These are phyloP conservation scores for Micractinium conductrix DNA, from an alignment of 139 green algal species.

Conservation along the genomic window DNA sequence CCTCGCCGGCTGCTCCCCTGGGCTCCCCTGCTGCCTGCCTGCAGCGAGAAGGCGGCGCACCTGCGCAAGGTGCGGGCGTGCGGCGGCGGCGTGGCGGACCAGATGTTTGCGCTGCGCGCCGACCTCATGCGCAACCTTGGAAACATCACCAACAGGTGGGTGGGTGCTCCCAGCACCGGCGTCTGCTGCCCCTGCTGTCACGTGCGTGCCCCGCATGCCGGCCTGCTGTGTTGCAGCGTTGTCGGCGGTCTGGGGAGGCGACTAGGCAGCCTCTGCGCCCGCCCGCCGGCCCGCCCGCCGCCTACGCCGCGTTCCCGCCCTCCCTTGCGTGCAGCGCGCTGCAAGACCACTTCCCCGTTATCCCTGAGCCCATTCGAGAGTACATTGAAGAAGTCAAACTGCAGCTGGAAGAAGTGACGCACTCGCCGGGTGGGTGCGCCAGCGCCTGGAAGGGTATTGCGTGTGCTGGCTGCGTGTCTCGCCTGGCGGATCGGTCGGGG, in stretches of 20 bases:
- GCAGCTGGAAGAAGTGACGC: conserved; percentile 66
- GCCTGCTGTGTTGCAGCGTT: too few species aligned
- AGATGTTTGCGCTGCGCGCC: conserved; percentile 89
- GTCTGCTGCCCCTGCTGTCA: too few species aligned
- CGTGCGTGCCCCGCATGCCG: too few species aligned
- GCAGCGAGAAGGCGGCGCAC: conserved; percentile 64
- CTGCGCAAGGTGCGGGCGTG: conserved; percentile 58
- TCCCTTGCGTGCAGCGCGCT: conserved; percentile 63
- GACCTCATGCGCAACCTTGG: conserved; percentile 96
- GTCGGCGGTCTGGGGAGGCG: too few species aligned
- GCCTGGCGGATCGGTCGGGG: too few species aligned
- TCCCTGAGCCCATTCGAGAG: conserved; percentile 87
- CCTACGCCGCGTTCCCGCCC: too few species aligned
- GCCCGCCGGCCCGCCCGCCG: too few species aligned
- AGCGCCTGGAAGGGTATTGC: too few species aligned
- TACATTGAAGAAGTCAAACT: conserved; percentile 93
- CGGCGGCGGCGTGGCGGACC: conserved; percentile 75
- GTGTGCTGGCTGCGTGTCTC: not conserved
- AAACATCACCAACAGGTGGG: conserved; percentile 85
- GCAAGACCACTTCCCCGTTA: conserved; percentile 73
- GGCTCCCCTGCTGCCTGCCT: not conserved
- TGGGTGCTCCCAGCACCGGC: too few species aligned
- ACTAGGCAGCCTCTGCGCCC: too few species aligned
- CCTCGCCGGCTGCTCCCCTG: too few species aligned
- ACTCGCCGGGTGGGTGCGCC: conserved; percentile 12